Base-by-base conservation (phyloP, 2,329 filamentous ascomycete species). In the Apiospora marii region DNA sequence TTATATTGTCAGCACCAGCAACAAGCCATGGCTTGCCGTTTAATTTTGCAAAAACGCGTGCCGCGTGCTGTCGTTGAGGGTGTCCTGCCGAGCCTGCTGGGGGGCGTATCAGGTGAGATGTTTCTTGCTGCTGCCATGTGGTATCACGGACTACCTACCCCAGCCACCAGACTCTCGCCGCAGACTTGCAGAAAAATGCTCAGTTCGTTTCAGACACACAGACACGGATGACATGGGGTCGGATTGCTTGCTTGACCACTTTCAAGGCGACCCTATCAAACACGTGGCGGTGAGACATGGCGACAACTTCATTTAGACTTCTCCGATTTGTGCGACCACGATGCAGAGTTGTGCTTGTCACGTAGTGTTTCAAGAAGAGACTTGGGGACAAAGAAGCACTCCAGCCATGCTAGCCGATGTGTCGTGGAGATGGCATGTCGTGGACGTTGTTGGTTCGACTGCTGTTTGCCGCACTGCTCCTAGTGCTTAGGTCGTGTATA, bases 251-350 rank as follows among this genome's bases (percentile, higher is more conserved):
- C 37, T 22, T 41, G 58, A 41, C 58, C 58, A 64, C 58, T 41
- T 64, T 64, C 58, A 64, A 64, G 58, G 58, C 34, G 58, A 64
- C 19, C 58, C 58, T 64, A 64, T 64, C 34, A 64, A 64, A 64
- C 58, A 64, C 58, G 58, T 64, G 58, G 58, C 58, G 58, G 58
- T 64, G 58, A 64, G 34, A 64, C 58, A 64, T 64, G 34, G 34
- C 14, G 58, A 64, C 58, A 64, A 37, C 22, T 64, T 41, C 58
- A 64, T 41, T 64, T 64, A 64, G 58, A 41, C 34, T 37, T 22
- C 30, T 64, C 30, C 30, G 34, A 64, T 41, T 37, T 41, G 58
- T 64, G 22, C 34, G 34, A 64, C 58, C 34, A 41, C 34, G 58
- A 41, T 64, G 58, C 30, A 37, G 58, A 64, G 34, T 19, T 24